Evolutionary conservation across 108 stramenopile species (phyloP), one percentile per base, ranked within the genome.

Genomic region (Halocafeteria seosinensis): DNA sequence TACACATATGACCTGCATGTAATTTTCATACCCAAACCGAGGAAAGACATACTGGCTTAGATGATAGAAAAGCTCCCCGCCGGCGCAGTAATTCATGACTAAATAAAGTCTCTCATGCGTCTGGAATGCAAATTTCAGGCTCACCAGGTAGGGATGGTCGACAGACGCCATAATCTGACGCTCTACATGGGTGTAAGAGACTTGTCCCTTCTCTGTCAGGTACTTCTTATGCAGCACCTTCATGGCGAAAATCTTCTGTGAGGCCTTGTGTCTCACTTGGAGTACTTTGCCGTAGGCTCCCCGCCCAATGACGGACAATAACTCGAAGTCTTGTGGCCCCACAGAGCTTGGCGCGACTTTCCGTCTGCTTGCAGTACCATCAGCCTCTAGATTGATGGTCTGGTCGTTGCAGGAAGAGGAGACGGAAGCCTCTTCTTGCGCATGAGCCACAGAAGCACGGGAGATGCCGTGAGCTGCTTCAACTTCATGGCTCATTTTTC

Each of bases 211-310:
- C 42, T 27, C 17, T 24, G 25, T 21, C 36, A 61, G 23, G 27
- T 4, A 36, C 30, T 17, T 53, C 50, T 62, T 68, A 1, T 62
- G 35, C 34, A 21, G 38, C 23, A 94, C 73, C 64, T 71, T 71
- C 52, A 71, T 64, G 0, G 70, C 70, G 55, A 37, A 71, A 21
- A 64, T n/a, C 3, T 28, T 1, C 36, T 13, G 9, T 3, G 62
- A 28, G 1, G 1, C 11, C 11, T 6, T 9, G 11, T 38, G 36
- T 21, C 76, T 79, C 31, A 87, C 89, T 61, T 87, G 91, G 21
- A 97, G 65, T n/a, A 98, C 96, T 63, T 91, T 90, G 27, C 96
- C 96, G 76, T 94, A 98, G 0, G 92, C 88, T 0, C 96, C 96
- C 86, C 90, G 88, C 2, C 96, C 96, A 37, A 98, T 90, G 23